Base-by-base conservation (phyloP, 2,329 filamentous ascomycete species). In the Fusarium lyarnte region DNA sequence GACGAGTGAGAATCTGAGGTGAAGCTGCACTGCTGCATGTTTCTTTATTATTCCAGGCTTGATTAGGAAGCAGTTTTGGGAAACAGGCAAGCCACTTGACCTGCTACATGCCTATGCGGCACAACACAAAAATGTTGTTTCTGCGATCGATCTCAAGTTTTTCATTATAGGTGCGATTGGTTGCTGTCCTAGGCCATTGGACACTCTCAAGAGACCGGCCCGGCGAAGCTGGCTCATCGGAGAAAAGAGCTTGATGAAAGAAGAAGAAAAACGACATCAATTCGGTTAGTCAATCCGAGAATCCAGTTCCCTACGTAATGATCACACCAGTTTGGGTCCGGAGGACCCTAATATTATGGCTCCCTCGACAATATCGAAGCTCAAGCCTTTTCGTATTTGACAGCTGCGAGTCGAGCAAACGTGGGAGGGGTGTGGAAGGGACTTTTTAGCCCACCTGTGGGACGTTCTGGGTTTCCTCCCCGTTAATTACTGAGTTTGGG, bases 391-490 rank as follows among this genome's bases (percentile, higher is more conserved):
- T 25, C n/a, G 39, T 27, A 52, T 60, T 49, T 57, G 51, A 64
- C 51, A 66, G 43, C 33, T 66, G 29, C 33, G 47, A 47, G 36
- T 41, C 47, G 25, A 46, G 39, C 59, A 29, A 54, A 57, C 31
- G 46, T 72, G 68, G 45, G 45, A 42, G 21, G 16, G 25, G 21
- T 29, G 47, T 64, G 53, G 45, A 64, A 39, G 66, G 45, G 29
- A 35, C 29, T 33, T 57, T 63, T 69, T 60, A 47, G 41, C 51
- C 66, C 66, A 66, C 66, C 53, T 58, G 69, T 64, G 63, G 64
- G 57, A 72, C 58, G 38, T 59, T 45, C 36, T 38, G n/a, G 35
- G 21, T 31, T 42, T 64, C 64, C 49, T 58, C 23, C 19, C 19
- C 23, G 8, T 12, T 25, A 16, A 21, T 31, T 19, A 21, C n/a